phyloP scores from a whole-genome alignment of 2,329 filamentous ascomycete genomes.

The Monilinia aucupariae region DNA sequence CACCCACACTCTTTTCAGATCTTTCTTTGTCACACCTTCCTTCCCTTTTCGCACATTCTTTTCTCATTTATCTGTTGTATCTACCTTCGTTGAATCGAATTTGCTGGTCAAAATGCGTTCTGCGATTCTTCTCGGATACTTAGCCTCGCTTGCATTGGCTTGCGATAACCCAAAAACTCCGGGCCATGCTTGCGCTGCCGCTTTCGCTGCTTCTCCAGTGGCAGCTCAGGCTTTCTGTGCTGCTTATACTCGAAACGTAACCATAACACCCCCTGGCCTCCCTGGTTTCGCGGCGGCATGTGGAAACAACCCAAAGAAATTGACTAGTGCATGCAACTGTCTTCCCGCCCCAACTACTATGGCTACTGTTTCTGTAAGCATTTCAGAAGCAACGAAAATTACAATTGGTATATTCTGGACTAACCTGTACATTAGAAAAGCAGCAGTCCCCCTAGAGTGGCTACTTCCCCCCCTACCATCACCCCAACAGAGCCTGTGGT shows the following conservation, averaged over 20 bases:
- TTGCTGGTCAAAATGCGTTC: constrained; percentile 21
- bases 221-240: constrained; percentile 17
- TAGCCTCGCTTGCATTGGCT: constrained; percentile 19
- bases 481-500: no score
- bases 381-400: no score
- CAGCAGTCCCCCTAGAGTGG: neutral
- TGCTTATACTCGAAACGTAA: constrained; percentile 17
- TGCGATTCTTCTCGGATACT: constrained; percentile 18
- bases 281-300: constrained; percentile 18
- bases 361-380: neutral
- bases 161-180: constrained; percentile 19
- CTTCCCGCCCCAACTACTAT: constrained; percentile 10
- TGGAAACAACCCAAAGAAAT: constrained; percentile 19
- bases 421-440: neutral
- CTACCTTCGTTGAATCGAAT: constrained; percentile 2
- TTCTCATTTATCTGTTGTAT: neutral
- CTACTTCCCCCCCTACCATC: neutral
- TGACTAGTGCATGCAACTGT: constrained; percentile 24
- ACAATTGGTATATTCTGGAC: neutral
- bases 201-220: neutral
- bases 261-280: constrained; percentile 16
- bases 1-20: constrained; percentile 2
- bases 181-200: constrained; percentile 19
- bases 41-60: neutral
- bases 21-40: no score